Conservation (phyloP, 257 asterid genomes). For the Petunia axillaris region DNA sequence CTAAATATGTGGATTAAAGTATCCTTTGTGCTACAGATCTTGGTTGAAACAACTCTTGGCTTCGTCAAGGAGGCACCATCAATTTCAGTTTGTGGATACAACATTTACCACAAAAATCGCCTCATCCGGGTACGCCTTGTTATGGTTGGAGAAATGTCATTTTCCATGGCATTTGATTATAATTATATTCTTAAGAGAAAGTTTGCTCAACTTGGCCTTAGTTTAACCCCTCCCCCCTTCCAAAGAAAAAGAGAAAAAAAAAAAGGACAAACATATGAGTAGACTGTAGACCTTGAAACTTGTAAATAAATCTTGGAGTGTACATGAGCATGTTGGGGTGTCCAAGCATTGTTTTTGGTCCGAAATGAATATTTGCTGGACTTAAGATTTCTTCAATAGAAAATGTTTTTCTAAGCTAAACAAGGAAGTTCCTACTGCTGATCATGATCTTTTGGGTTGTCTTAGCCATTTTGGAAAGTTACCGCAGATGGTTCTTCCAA, state of each 20-base stretch:
- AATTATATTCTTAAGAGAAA: slow-evolving; percentile 17
- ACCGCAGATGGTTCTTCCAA: slow-evolving; percentile 73
- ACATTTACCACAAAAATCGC: slow-evolving; percentile 90
- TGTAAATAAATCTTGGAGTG: neutral
- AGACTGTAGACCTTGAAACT: slow-evolving; percentile 9
- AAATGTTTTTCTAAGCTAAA: neutral
- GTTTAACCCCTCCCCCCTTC: neutral
- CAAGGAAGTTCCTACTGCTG: slow-evolving; percentile 15
- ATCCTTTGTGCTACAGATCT: slow-evolving; percentile 42
- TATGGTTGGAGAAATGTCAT: slow-evolving; percentile 6
- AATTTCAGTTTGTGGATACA: slow-evolving; percentile 69
- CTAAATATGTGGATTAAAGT: slow-evolving; percentile 18
- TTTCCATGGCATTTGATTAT: slow-evolving; percentile 8
- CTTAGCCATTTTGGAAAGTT: slow-evolving; percentile 96
- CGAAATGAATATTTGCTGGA: slow-evolving; percentile 13
- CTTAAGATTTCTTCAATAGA: neutral
- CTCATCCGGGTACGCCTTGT: slow-evolving; percentile 73
- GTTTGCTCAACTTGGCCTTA: neutral
- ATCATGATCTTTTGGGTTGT: slow-evolving; percentile 30
- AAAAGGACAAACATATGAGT: neutral
- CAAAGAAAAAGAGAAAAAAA: neutral
- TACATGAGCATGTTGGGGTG: neutral
- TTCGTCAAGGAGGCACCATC: slow-evolving; percentile 85
- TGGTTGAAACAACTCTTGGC: slow-evolving; percentile 74
- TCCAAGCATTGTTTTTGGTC: neutral